Conservation (phyloP, 2,329 filamentous ascomycete genomes). For the Fusarium azukiicola region DNA sequence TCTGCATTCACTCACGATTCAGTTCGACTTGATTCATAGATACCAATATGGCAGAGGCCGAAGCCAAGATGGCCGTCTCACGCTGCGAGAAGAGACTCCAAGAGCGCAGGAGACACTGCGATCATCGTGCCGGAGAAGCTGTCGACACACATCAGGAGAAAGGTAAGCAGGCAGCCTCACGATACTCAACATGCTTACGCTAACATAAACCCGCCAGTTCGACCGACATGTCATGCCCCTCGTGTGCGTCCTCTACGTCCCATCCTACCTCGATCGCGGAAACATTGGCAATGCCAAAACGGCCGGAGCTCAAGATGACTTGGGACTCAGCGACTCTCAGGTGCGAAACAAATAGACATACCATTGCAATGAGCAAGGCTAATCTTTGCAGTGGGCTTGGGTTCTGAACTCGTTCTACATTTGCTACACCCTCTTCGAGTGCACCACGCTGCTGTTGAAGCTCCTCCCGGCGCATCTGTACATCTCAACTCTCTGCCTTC, state of each 20-base stretch:
- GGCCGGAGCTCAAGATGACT: constrained; percentile 38
- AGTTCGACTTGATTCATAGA: neutral
- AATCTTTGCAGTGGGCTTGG: constrained; percentile 43
- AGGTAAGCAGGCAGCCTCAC: neutral
- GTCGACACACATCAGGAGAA: neutral
- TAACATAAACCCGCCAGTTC: constrained; percentile 24
- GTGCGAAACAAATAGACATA: neutral
- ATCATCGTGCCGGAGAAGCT: neutral
- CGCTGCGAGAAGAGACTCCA: neutral
- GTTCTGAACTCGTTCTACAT: constrained; percentile 49
- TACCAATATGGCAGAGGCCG: neutral
- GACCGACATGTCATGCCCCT: constrained; percentile 43
- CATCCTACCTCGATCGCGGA: constrained; percentile 47
- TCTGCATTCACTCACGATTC: neutral
- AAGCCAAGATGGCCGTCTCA: neutral
- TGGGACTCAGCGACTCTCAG: constrained; percentile 25
- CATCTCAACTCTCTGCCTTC: constrained; percentile 35
- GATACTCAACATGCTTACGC: no score
- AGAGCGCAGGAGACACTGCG: neutral
- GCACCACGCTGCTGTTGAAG: constrained; percentile 49
- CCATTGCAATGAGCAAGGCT: neutral
- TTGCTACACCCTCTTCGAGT: constrained; percentile 45
- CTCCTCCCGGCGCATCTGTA: constrained; percentile 43
- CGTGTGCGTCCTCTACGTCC: constrained; percentile 46
- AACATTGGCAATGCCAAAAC: constrained; percentile 51